Evolutionary conservation across 768 basidiomycete species (phyloP).

Genomic region (Boletus edulis): DNA sequence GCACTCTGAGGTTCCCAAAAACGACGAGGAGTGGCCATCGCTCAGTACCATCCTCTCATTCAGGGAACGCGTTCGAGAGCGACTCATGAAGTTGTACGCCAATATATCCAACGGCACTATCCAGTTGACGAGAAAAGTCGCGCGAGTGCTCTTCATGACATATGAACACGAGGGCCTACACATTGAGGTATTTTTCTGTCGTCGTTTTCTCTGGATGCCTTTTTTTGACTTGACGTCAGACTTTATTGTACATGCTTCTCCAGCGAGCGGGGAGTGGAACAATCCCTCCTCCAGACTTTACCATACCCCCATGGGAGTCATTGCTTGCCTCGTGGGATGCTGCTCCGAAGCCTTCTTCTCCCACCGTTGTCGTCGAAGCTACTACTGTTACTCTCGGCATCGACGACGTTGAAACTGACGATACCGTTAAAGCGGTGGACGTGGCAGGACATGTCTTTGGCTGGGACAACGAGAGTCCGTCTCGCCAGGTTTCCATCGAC

Average conservation of each 20-base stretch:
- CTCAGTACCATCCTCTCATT: constrained; percentile 70
- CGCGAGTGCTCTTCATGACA: constrained; percentile 85
- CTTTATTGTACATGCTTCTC: constrained; percentile 91
- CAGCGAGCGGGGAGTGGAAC: constrained; percentile 79
- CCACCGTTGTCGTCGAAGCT: constrained; percentile 57
- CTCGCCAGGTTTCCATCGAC: constrained; percentile 54
- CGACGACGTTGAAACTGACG: constrained; percentile 76
- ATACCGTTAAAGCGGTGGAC: constrained; percentile 40
- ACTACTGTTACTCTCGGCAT: constrained; percentile 69
- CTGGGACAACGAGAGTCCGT: constrained; percentile 93
- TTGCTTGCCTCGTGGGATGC: constrained; percentile 48
- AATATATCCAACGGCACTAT: constrained; percentile 54
- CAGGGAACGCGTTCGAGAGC: constrained; percentile 70
- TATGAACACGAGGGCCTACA: constrained; percentile 91
- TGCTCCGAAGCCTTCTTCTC: constrained; percentile 39
- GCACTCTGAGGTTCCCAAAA: constrained; percentile 84
- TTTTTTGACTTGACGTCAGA: constrained; percentile 38
- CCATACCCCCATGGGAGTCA: constrained; percentile 66
- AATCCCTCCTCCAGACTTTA: constrained; percentile 73
- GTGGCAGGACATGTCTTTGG: constrained; percentile 70
- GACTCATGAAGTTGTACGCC: constrained; percentile 71
- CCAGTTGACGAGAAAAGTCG: constrained; percentile 60
- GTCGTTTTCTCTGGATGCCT: not conserved
- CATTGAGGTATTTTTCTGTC: constrained; percentile 51
- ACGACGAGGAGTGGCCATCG: constrained; percentile 84